Base-by-base conservation (phyloP, 2,329 filamentous ascomycete species). In the Torrubiella hemipterigena region DNA sequence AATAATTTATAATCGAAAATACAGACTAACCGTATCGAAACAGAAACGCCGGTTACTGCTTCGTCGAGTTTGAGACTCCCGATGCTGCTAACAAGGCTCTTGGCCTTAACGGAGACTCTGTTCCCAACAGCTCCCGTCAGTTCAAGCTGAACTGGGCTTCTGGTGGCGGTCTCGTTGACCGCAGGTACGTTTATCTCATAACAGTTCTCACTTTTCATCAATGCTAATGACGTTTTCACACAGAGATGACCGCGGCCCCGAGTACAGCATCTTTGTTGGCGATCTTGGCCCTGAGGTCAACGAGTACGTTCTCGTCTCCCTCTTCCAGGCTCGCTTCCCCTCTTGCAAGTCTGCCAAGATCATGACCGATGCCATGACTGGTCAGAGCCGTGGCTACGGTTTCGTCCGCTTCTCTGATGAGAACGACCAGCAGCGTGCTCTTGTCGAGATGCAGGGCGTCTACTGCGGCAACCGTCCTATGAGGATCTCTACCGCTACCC, bases 61-160 rank as follows among this genome's bases (percentile, higher is more conserved):
- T 98, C 58, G 86, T 96, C 48, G 91, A 96, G 55, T 98, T 98
- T 49, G 52, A 73, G 34, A 79, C 69, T 45, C 70, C 86, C 8
- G 84, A 87, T 23, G 83, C 87, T 37, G 91, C 91, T 25, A 80
- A 76, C 48, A 95, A 94, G 67, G 91, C 91, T 22, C 72, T 98
- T n/a, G 67, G 69, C 28, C 69, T 96, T 30, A 96, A 94, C 55
- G 89, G 91, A 30, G 80, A 76, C 34, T 66, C 83, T 29, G 93
- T 98, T 44, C 87, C 89, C 27, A 95, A 95, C 70, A 93, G 86
- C 38, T 81, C 81, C 48, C 85, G 91, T 26, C 80, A 85, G 29
- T 98, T 98, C 73, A 96, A 96, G 71, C 77, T 98, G 38, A 98
- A 98, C 73, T 98, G 91, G 91, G 91, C 91, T 43, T 94, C 86